Conservation (phyloP, 1,284 basidiomycete species). For the Melampsora medusae region DNA sequence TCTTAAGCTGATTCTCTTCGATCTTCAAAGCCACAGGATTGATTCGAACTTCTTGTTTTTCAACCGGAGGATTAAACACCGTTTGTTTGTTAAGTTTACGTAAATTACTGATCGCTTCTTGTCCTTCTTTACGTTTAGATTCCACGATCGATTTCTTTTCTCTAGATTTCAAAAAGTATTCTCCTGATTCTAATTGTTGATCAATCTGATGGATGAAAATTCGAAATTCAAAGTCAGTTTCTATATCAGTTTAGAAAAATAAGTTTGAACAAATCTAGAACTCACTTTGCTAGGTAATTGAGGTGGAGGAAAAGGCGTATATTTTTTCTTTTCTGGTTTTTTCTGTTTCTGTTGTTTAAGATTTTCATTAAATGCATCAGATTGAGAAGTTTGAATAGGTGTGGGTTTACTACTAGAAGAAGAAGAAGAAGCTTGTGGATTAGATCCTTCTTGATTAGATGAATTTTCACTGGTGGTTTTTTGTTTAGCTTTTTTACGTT, state of each 20-base stretch:
- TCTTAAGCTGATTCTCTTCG: not conserved
- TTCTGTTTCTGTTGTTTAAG: constrained; percentile 55
- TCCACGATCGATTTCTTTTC: constrained; percentile 64
- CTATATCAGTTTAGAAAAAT: too few species aligned
- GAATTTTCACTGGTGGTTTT: constrained; percentile 57
- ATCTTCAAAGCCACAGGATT: not conserved
- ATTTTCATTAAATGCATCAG: constrained; percentile 22
- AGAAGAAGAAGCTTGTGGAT: constrained; percentile 45
- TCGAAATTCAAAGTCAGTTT: too few species aligned
- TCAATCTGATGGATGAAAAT: constrained; percentile 63
- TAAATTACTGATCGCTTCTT: not conserved
- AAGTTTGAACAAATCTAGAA: not conserved
- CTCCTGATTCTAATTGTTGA: constrained; percentile 88
- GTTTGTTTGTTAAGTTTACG: constrained; percentile 1
- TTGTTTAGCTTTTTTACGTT: constrained; percentile 84
- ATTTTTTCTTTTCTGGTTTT: constrained; percentile 76
- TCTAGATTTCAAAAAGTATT: constrained; percentile 90
- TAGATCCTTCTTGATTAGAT: constrained; percentile 13
- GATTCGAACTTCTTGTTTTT: not conserved
- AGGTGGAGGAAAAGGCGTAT: constrained; percentile 96
- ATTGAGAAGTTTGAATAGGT: constrained; percentile 7
- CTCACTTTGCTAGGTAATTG: constrained; percentile 84
- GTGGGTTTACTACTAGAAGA: constrained; percentile 29
- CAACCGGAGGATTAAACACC: not conserved
- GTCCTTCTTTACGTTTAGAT: not conserved